Evolutionary conservation across 768 basidiomycete genomes (phyloP).

Genomic region (Cyclocybe cylindracea): DNA sequence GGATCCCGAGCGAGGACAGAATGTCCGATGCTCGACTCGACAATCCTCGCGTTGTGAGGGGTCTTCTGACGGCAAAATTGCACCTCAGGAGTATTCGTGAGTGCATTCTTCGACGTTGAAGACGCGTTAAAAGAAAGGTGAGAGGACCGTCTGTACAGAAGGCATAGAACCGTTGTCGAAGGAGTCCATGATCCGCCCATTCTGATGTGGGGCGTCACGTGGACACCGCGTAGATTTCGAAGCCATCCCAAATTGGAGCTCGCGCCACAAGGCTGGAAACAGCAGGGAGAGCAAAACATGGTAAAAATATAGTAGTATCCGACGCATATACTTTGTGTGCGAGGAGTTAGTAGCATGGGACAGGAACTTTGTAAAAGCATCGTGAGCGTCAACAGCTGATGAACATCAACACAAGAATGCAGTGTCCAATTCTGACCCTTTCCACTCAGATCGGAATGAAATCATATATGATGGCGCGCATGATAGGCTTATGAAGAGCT

Average conservation of each 20-base stretch:
- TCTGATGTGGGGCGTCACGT: not conserved
- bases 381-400: too few relatives aligned
- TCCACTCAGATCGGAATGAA: too few relatives aligned
- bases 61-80: conserved; percentile 11
- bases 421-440: too few relatives aligned
- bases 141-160: not conserved
- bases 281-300: too few relatives aligned
- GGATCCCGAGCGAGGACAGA: conserved; percentile 65
- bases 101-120: not conserved
- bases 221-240: conserved; percentile 9
- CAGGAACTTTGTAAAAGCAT: too few relatives aligned
- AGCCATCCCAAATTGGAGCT: not conserved
- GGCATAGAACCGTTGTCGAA: not conserved
- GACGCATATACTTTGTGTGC: too few relatives aligned
- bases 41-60: conserved; percentile 42
- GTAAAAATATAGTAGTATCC: too few relatives aligned
- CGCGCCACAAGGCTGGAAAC: not conserved
- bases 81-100: conserved; percentile 13
- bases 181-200: conserved; percentile 18
- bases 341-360: too few relatives aligned
- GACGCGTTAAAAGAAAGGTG: conserved; percentile 13
- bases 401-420: too few relatives aligned
- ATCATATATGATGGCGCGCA: too few relatives aligned
- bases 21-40: conserved; percentile 73
- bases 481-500: too few relatives aligned